Evolutionary conservation across 495 filamentous ascomycete genomes (phyloP).

Genomic region (Bathelium albidoporum): DNA sequence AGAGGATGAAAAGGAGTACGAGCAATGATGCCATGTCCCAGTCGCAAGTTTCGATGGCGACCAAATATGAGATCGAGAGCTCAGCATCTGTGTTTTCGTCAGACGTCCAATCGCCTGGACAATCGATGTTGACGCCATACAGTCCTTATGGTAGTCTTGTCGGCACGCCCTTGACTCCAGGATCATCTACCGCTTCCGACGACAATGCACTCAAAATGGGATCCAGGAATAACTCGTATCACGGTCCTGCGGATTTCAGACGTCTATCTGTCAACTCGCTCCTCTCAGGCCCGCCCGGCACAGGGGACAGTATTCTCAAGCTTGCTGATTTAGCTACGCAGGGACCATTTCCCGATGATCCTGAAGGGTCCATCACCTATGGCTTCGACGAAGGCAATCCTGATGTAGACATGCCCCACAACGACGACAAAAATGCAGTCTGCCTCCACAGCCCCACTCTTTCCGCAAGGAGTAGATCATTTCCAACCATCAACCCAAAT

Average conservation of each 20-base stretch:
- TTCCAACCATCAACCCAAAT: constrained; percentile 24
- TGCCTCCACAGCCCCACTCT: constrained; percentile 37
- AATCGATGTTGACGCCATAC: constrained; percentile 3
- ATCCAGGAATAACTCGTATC: background rate
- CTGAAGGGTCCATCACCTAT: constrained; percentile 32
- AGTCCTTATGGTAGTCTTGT: constrained; percentile 15
- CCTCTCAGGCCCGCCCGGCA: constrained; percentile 24
- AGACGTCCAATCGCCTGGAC: constrained; percentile 1
- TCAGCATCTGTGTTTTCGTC: background rate
- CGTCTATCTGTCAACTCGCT: constrained; percentile 31
- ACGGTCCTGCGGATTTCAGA: constrained; percentile 23
- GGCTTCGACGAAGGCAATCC: constrained; percentile 59
- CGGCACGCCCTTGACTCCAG: constrained; percentile 19
- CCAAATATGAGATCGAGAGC: background rate
- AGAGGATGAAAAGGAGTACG: background rate
- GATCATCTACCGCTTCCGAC: constrained; percentile 16
- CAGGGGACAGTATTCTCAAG: constrained; percentile 5
- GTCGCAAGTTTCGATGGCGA: background rate
- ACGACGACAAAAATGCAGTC: constrained; percentile 51
- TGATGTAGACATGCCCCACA: constrained; percentile 57
- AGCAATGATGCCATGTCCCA: background rate
- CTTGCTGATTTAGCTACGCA: background rate
- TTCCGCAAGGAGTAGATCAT: constrained; percentile 20
- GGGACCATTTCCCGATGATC: constrained; percentile 13
- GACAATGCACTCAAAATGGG: constrained; percentile 1